Evolutionary conservation across 306 rosid genomes (phyloP), one percentile per base, ranked within the genome.

Genomic region (Acacia confusa): DNA sequence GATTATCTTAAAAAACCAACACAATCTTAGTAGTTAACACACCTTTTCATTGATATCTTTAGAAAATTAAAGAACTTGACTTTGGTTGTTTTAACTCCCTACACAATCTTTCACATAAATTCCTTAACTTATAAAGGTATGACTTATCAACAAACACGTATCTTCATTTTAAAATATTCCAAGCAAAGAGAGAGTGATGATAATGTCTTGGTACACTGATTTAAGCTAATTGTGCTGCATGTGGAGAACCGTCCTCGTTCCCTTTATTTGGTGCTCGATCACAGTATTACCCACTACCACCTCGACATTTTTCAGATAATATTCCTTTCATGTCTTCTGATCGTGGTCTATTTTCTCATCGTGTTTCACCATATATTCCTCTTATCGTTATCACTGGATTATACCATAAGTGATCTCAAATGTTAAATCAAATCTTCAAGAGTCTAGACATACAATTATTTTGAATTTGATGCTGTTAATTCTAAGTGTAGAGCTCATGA

Each of bases 361-460:
- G 76, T 83, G 85, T 72, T 80, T 74, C 67, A 44, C 81, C 78
- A 86, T 79, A 82, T 82, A 84, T 86, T 83, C 85, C 14, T 78
- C 78, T 43, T 50, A 74, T 68, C 65, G 81, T 68, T 44, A 76
- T 80, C 19, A 34, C 22, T 32, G 22, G 41, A 28, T 3, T 64
- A 2, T 2, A 28, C 41, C 45, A 34, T 4, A 34, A 4, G 7
- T 34, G 6, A 7, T 63, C 38, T 19, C 19, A 47, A 47, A 47
- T 1, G 19, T 15, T 3, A 47, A 13, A 61, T 61, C 34, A 25
- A 34, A 27, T 11, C 19, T 11, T 25, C 67, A 25, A 15, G 53
- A 15, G 6, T 15, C 53, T 4, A 61, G 36, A 25, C 40, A 61
- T 19, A 25, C 40, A 27, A 15, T 28, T 30, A 28, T 63, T 28